phyloP scores from a whole-genome alignment of 768 basidiomycete genomes.

The Collybia nuda region DNA sequence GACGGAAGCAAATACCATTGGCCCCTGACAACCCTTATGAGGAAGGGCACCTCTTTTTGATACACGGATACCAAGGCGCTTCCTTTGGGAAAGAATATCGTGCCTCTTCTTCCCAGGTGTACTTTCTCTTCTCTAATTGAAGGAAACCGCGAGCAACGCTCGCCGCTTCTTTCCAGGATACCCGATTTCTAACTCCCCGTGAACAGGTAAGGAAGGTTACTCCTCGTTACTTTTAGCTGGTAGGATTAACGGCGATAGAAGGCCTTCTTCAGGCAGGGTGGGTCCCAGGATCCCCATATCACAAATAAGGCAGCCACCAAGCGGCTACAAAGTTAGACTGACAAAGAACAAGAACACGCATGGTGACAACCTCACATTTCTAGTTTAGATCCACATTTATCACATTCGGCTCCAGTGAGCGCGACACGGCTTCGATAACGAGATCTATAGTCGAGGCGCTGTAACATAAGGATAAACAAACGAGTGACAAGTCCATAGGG shows the following conservation, averaged over 20 bases:
- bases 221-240: slow-evolving; percentile 8
- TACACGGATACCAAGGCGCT: not conserved
- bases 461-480: not conserved
- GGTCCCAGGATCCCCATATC: not conserved
- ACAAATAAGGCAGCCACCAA: not conserved
- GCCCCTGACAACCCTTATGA: slow-evolving; percentile 2
- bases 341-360: not conserved
- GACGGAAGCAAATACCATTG: not conserved
- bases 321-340: slow-evolving; percentile 1
- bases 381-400: slow-evolving; percentile 7
- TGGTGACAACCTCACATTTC: slow-evolving; percentile 4
- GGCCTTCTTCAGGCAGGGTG: not conserved
- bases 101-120: not conserved
- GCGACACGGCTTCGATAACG: not conserved
- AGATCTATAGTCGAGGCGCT: not conserved
- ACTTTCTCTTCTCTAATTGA: not conserved
- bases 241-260: not conserved
- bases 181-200: slow-evolving; percentile 2
- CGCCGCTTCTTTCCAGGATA: not conserved
- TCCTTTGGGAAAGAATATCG: not conserved
- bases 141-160: not conserved
- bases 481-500: too few species aligned
- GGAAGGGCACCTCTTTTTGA: not conserved
- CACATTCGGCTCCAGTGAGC: not conserved
- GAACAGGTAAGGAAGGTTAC: slow-evolving; percentile 4